Percentiles rank a stretch among this genome's conserved stretches.
These are phyloP conservation scores for Syzygium jambos DNA, from an alignment of 345 rosid genomes.

Conservation along the genomic window DNA sequence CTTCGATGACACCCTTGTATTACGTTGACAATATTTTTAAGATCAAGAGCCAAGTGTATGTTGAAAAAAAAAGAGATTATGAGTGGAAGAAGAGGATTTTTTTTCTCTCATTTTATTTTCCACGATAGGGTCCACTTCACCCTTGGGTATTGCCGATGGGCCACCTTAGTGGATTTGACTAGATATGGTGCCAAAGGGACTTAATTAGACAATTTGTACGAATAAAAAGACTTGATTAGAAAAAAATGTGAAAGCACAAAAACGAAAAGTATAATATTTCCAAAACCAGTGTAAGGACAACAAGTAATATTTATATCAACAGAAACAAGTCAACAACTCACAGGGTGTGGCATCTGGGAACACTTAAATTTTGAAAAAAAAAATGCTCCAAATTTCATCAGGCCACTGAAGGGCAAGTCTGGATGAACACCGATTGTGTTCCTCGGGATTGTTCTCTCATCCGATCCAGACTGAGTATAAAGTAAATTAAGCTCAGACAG, in stretches of 20 bases:
- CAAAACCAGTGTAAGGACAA: not conserved
- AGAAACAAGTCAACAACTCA: constrained; percentile 12
- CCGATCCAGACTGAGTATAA: constrained; percentile 59
- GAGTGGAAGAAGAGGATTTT: too few relatives aligned
- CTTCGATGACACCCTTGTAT: not conserved
- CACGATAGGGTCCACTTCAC: not conserved
- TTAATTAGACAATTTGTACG: not conserved
- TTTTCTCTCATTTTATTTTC: not conserved
- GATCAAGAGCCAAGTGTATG: not conserved
- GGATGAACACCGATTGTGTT: constrained; percentile 89
- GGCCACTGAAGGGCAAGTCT: constrained; percentile 70
- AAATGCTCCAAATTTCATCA: constrained; percentile 80
- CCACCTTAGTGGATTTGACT: not conserved
- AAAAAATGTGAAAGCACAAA: not conserved
- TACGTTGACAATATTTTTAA: not conserved
- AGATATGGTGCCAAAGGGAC: not conserved
- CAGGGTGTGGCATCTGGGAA: constrained; percentile 93
- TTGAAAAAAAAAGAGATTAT: too few relatives aligned
- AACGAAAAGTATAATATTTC: not conserved
- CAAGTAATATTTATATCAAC: not conserved
- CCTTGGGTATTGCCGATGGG: not conserved
- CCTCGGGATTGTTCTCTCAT: constrained; percentile 55
- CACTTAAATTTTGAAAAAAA: constrained; percentile 82
- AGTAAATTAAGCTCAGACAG: not conserved
- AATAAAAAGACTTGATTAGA: not conserved